A percentile compares a stretch with the other conserved stretches of the same genome.
Conservation (phyloP, 208 protist species). For the Leptomonas seymouri region DNA sequence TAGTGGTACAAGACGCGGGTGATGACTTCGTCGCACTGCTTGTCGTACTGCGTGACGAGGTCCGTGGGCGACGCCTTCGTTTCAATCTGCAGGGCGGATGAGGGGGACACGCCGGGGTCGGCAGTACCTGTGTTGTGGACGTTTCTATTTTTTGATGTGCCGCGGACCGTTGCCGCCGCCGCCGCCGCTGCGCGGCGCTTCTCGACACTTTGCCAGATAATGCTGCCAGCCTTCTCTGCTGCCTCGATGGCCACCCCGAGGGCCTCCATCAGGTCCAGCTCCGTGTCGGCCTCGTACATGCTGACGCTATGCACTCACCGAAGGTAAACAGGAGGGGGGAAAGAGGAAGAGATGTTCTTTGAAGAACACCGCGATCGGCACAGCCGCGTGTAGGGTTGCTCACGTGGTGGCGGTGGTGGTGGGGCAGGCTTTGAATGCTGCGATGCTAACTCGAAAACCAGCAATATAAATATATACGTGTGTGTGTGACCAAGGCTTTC, state of each 20-base stretch:
- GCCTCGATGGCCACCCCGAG: conserved; percentile 54
- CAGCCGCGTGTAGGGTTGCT: no score
- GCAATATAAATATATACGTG: no score
- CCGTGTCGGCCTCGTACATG: conserved; percentile 11
- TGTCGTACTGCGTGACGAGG: conserved; percentile 63
- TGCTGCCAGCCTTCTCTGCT: conserved; percentile 40
- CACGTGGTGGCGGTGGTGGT: no score
- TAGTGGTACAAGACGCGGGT: conserved; percentile 36
- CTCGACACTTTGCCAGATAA: conserved; percentile 50
- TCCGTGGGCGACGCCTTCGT: conserved; percentile 39
- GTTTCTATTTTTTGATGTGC: not conserved
- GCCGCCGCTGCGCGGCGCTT: conserved; percentile 30
- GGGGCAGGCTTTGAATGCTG: no score
- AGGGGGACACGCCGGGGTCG: not conserved
- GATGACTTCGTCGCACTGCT: conserved; percentile 50
- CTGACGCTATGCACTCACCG: not conserved
- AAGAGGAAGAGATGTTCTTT: no score
- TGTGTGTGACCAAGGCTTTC: no score
- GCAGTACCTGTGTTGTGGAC: not conserved
- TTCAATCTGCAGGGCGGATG: conserved; percentile 19
- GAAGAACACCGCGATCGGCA: no score
- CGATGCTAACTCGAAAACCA: no score
- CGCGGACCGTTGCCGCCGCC: conserved; percentile 7
- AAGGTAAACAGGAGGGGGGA: no score
- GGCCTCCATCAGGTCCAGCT: conserved; percentile 48